Conservation (phyloP, 805 yeast species). For the Candida chilensis region DNA sequence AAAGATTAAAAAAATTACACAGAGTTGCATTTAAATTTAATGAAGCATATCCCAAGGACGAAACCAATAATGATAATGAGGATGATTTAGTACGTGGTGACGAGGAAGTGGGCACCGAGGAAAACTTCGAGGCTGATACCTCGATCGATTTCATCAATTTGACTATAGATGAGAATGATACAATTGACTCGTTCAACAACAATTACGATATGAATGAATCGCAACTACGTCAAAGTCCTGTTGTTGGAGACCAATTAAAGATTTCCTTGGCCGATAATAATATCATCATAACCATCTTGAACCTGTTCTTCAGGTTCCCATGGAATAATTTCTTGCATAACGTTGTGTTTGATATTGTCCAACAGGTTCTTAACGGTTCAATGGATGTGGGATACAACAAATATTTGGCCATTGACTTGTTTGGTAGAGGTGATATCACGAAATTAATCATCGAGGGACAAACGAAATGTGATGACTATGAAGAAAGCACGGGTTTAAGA, state of each 20-base stretch:
- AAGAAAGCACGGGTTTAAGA: slow-evolving; percentile 51
- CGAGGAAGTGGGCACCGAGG: slow-evolving; percentile 1
- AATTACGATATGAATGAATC: slow-evolving; percentile 10
- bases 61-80: slow-evolving; percentile 1
- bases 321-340: slow-evolving; percentile 98
- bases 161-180: slow-evolving; percentile 10
- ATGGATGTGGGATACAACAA: slow-evolving; percentile 81
- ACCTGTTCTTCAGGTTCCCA: slow-evolving; percentile 76
- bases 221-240: slow-evolving; percentile 45
- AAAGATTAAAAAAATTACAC: slow-evolving; percentile 32
- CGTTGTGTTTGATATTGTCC: slow-evolving; percentile 93
- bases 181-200: not conserved
- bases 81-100: too few species aligned
- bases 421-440: slow-evolving; percentile 54
- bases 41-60: slow-evolving; percentile 1
- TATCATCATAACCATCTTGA: slow-evolving; percentile 57
- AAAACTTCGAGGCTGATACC: slow-evolving; percentile 4
- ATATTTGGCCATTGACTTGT: slow-evolving; percentile 61
- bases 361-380: slow-evolving; percentile 86
- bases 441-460: slow-evolving; percentile 57
- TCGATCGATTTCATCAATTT: slow-evolving; percentile 2
- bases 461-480: slow-evolving; percentile 46
- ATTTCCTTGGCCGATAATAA: slow-evolving; percentile 71
- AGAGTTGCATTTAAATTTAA: not conserved
- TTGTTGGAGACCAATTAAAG: slow-evolving; percentile 83